Percentiles rank a stretch among this genome's conserved stretches.
Evolutionary conservation across 2,329 filamentous ascomycete species (phyloP).

Genomic region (Ploettnerulaceae sp.): DNA sequence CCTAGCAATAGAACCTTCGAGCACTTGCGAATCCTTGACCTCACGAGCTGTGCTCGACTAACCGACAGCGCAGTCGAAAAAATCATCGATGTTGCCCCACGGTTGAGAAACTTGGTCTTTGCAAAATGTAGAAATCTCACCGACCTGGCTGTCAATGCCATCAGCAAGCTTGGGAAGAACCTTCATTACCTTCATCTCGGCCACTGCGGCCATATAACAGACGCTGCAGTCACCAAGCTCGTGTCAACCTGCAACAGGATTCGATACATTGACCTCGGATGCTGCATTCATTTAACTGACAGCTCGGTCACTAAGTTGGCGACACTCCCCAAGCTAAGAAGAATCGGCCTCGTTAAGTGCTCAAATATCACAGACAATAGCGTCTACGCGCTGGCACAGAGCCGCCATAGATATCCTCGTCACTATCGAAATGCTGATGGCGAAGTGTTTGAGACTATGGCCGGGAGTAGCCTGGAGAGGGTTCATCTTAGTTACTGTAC

Average conservation of each 20-base stretch:
- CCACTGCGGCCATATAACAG: constrained; percentile 88
- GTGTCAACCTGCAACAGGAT: constrained; percentile 88
- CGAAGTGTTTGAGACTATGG: constrained; percentile 12
- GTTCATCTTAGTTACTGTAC: constrained; percentile 96
- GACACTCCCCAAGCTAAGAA: constrained; percentile 82
- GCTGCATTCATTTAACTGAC: constrained; percentile 85
- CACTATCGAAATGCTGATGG: constrained; percentile 30
- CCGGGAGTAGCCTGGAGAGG: constrained; percentile 59
- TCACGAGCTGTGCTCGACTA: constrained; percentile 81
- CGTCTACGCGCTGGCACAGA: constrained; percentile 76
- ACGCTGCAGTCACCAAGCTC: constrained; percentile 77
- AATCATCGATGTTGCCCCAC: constrained; percentile 81
- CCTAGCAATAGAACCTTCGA: constrained; percentile 69
- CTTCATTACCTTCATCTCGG: constrained; percentile 94
- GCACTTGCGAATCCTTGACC: constrained; percentile 84
- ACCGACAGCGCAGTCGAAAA: constrained; percentile 83
- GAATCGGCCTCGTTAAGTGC: constrained; percentile 94
- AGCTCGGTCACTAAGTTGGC: constrained; percentile 79
- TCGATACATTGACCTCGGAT: constrained; percentile 95
- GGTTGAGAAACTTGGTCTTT: constrained; percentile 85
- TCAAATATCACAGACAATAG: constrained; percentile 83
- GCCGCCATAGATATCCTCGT: constrained; percentile 31
- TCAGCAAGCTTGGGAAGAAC: constrained; percentile 88
- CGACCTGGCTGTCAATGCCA: constrained; percentile 79
- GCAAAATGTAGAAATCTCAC: constrained; percentile 94